phyloP scores from a whole-genome alignment of 2,329 filamentous ascomycete species.

The Penicillium sp. region DNA sequence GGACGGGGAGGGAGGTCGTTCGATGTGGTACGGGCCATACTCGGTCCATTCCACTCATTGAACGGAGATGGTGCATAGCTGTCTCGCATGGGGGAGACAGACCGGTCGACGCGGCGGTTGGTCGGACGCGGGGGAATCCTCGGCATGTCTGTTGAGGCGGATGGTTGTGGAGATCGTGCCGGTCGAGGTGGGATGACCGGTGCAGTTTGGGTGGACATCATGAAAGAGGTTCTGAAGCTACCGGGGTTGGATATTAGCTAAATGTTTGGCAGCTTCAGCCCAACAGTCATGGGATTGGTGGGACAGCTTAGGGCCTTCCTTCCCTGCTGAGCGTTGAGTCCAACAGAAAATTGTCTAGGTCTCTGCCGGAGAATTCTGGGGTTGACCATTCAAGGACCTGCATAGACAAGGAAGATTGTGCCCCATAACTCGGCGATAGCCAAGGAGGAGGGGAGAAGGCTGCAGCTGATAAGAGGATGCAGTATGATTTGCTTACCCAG shows the following conservation, averaged over 20 bases:
- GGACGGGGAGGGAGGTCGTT: slow-evolving; percentile 57
- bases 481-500: slow-evolving; percentile 27
- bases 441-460: background rate
- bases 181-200: slow-evolving; percentile 66
- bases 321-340: background rate
- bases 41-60: slow-evolving; percentile 63
- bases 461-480: slow-evolving; percentile 19
- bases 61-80: slow-evolving; percentile 84
- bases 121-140: slow-evolving; percentile 76
- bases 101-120: slow-evolving; percentile 68
- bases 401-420: slow-evolving; percentile 13
- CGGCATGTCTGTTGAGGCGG: slow-evolving; percentile 58
- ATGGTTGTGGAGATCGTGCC: slow-evolving; percentile 54
- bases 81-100: slow-evolving; percentile 73
- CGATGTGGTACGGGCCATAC: slow-evolving; percentile 35
- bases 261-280: slow-evolving; percentile 15
- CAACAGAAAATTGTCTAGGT: background rate
- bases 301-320: slow-evolving; percentile 12
- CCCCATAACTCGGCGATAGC: slow-evolving; percentile 2
- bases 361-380: background rate
- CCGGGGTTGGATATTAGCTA: slow-evolving; percentile 18
- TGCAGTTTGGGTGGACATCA: slow-evolving; percentile 49
- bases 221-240: slow-evolving; percentile 21
- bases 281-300: slow-evolving; percentile 10
- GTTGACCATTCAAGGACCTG: slow-evolving; percentile 13